phyloP scores from a whole-genome alignment of 345 rosid species.

The Isatis tinctoria region DNA sequence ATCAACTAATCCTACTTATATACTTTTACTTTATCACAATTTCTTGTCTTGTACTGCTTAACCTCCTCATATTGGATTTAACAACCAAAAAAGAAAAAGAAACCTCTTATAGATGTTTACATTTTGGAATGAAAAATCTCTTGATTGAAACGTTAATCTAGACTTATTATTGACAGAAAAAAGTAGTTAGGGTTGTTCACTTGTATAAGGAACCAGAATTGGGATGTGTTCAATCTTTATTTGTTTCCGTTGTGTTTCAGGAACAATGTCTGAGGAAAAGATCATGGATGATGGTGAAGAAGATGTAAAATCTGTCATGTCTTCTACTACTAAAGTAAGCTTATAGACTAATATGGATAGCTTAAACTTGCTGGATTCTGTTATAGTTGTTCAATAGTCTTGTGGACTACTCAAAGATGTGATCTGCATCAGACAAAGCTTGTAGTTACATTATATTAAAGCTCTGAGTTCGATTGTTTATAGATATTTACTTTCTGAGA shows the following conservation, averaged over 20 bases:
- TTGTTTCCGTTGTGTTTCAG: conserved; percentile 20
- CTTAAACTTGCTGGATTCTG: neutral
- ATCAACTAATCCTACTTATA: neutral
- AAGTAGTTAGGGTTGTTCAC: conserved; percentile 1
- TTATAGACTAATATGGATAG: neutral
- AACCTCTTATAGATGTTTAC: neutral
- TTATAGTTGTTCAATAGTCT: neutral
- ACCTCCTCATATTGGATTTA: neutral
- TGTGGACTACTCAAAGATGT: neutral
- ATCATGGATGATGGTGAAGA: conserved; percentile 31
- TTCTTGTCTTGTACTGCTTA: neutral
- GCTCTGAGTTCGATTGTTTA: neutral
- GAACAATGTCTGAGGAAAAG: conserved; percentile 36
- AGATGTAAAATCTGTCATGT: conserved; percentile 23
- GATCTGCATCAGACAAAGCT: neutral
- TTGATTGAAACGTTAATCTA: neutral
- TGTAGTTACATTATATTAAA: neutral
- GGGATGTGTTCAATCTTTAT: neutral
- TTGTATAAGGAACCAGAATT: neutral
- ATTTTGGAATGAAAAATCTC: neutral
- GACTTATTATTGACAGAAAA: neutral
- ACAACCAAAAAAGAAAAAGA: neutral
- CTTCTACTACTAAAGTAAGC: conserved; percentile 38
- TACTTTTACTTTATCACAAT: neutral
- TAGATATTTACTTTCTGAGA: neutral